Percentiles rank a stretch among this genome's conserved stretches.
Evolutionary conservation across 2,329 filamentous ascomycete genomes (phyloP).

Genomic region (Penicillium corylophilum): DNA sequence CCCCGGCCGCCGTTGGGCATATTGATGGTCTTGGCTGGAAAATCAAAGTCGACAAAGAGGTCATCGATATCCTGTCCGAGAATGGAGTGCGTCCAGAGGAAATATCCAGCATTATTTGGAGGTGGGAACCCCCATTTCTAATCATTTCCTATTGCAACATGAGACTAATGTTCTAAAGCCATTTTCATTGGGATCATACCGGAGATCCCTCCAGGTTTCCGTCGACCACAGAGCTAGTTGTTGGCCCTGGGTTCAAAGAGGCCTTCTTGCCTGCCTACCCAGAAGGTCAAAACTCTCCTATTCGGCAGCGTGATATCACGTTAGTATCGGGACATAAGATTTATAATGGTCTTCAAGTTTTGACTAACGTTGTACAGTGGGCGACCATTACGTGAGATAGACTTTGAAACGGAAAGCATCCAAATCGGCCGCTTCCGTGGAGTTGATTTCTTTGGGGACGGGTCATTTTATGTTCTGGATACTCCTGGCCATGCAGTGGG

Average conservation of each 20-base stretch:
- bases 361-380: slow-evolving; percentile 22
- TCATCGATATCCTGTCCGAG: slow-evolving; percentile 4
- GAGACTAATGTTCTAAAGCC: background rate
- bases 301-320: background rate
- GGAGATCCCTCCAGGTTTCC: slow-evolving; percentile 48
- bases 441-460: slow-evolving; percentile 31
- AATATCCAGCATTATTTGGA: slow-evolving; percentile 10
- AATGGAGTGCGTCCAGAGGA: background rate
- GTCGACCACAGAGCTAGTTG: slow-evolving; percentile 43
- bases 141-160: too few relatives aligned
- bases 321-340: background rate
- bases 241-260: slow-evolving; percentile 50
- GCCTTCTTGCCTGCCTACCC: slow-evolving; percentile 40
- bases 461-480: slow-evolving; percentile 31
- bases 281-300: slow-evolving; percentile 32
- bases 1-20: slow-evolving; percentile 19
- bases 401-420: slow-evolving; percentile 2
- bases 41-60: slow-evolving; percentile 4
- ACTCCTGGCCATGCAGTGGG: slow-evolving; percentile 27
- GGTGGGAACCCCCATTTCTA: background rate
- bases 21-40: background rate
- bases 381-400: slow-evolving; percentile 5
- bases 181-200: slow-evolving; percentile 42
- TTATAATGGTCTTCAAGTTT: background rate
- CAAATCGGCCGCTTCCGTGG: slow-evolving; percentile 26